Evolutionary conservation across 345 rosid species (phyloP).

Genomic region (Rhodamnia argentea): DNA sequence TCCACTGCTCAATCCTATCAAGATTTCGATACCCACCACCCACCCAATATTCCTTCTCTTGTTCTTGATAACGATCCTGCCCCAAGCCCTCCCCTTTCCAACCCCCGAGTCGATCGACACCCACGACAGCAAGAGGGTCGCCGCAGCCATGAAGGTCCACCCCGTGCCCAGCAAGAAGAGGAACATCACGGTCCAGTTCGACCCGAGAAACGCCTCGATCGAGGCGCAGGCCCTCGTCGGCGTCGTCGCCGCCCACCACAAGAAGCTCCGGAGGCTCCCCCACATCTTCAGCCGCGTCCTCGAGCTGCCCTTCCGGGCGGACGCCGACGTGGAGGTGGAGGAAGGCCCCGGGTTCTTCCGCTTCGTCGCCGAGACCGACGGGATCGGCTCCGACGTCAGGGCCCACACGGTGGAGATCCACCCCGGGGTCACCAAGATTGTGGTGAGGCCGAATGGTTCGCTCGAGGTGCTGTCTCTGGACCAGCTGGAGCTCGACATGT

Average conservation of each 20-base stretch:
- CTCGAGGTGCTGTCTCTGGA: conserved; percentile 45
- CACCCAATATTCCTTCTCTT: conserved; percentile 7
- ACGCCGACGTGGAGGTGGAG: conserved; percentile 76
- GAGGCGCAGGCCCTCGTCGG: conserved; percentile 10
- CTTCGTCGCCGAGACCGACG: conserved; percentile 75
- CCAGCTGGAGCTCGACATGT: conserved; percentile 80
- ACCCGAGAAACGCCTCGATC: background rate
- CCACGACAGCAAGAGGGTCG: background rate
- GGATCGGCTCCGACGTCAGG: conserved; percentile 44
- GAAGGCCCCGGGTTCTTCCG: conserved; percentile 68
- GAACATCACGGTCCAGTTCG: conserved; percentile 51
- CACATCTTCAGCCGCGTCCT: conserved; percentile 86
- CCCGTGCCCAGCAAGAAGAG: conserved; percentile 54
- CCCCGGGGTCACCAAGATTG: conserved; percentile 86
- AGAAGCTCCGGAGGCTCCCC: conserved; percentile 87
- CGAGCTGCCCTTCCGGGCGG: conserved; percentile 86
- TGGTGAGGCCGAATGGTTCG: conserved; percentile 58
- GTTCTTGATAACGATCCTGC: conserved; percentile 8
- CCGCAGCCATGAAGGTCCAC: conserved; percentile 67
- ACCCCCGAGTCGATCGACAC: background rate
- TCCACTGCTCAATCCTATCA: conserved; percentile 7
- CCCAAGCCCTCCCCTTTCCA: conserved; percentile 3
- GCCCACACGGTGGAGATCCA: conserved; percentile 77
- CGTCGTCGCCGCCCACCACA: conserved; percentile 10
- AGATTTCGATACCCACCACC: conserved; percentile 30